Base-by-base conservation (phyloP, 805 yeast genomes). In the Maudiozyma pseudohumilis region DNA sequence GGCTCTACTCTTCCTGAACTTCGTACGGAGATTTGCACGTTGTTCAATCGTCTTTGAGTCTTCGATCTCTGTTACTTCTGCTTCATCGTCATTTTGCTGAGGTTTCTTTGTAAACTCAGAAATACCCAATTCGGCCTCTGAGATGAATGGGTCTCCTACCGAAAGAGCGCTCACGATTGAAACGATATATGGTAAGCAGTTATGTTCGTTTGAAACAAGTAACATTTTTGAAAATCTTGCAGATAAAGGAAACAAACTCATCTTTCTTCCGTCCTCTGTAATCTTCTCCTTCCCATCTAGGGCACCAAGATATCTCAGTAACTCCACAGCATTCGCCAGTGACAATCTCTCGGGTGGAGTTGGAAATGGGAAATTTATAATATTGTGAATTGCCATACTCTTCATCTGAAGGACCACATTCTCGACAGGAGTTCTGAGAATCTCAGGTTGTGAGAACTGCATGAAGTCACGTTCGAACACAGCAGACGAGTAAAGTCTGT, bases 321-420 rank as follows among this genome's bases (percentile, higher is more conserved):
- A 53, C 39, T 68, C 70, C 43, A 85, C 79, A 0, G 96, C 94
- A 39, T 69, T 74, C 2, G 56, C 58, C 29, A 92, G 63, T 24
- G 80, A 65, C 0, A 35, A 33, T 38, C 80, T 63, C 36, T 79
- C 82, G 0, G 97, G 96, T 2, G 95, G 84, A 0, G 97, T 88
- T 4, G 97, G 95, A 63, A 92, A 92, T 25, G 98, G 98, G 65
- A 92, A 92, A 52, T 92, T 89, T 17, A 77, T 65, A 26, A 92
- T 80, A 37, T 82, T 83, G 55, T 84, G 92, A 43, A 92, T 88
- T 2, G 96, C 96, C 95, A 92, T 92, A 45, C 89, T 75, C 60
- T 92, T 92, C 98, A 92, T 92, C 34, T 82, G 82, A 48, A 92
- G 63, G 0, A 92, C 94, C n/a, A 92, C 81, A 56, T 95, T 87